Conservation (phyloP, 495 filamentous ascomycete species). For the Penicillium cinerascens region DNA sequence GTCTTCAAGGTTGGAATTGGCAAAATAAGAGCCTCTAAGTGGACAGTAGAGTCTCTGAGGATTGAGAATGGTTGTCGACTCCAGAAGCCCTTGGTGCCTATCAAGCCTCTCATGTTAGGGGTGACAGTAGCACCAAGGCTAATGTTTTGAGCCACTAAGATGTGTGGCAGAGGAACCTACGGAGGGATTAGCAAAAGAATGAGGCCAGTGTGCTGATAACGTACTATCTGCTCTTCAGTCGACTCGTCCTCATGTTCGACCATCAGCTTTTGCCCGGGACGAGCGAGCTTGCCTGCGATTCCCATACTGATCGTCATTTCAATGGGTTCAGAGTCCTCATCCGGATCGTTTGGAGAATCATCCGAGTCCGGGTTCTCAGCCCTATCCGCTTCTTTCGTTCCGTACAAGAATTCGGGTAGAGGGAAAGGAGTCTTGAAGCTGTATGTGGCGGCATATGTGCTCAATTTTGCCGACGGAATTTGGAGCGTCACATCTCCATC, state of each 20-base stretch:
- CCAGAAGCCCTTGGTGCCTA: slow-evolving; percentile 28
- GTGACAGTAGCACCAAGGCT: slow-evolving; percentile 32
- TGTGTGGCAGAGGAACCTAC: slow-evolving; percentile 29
- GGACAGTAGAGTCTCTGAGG: slow-evolving; percentile 28
- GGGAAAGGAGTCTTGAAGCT: slow-evolving; percentile 36
- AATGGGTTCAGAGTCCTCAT: slow-evolving; percentile 13
- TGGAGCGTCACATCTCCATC: slow-evolving; percentile 29
- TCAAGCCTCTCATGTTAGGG: slow-evolving; percentile 26
- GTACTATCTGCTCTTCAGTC: slow-evolving; percentile 22
- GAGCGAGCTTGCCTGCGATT: slow-evolving; percentile 29
- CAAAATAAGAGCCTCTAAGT: slow-evolving; percentile 24
- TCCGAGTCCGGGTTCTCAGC: slow-evolving; percentile 17
- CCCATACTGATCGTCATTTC: slow-evolving; percentile 33
- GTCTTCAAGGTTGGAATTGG: slow-evolving; percentile 30
- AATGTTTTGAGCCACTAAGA: slow-evolving; percentile 26
- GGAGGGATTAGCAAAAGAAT: slow-evolving; percentile 4
- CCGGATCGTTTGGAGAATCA: neutral
- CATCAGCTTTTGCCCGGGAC: slow-evolving; percentile 15
- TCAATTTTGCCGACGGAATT: slow-evolving; percentile 23
- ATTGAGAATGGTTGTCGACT: slow-evolving; percentile 28
- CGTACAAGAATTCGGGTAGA: slow-evolving; percentile 19
- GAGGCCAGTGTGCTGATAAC: neutral
- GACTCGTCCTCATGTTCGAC: slow-evolving; percentile 27
- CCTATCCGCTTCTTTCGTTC: slow-evolving; percentile 17
- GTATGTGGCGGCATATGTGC: slow-evolving; percentile 30